Evolutionary conservation across 306 rosid genomes (phyloP).

Genomic region (Vigna trinervia): DNA sequence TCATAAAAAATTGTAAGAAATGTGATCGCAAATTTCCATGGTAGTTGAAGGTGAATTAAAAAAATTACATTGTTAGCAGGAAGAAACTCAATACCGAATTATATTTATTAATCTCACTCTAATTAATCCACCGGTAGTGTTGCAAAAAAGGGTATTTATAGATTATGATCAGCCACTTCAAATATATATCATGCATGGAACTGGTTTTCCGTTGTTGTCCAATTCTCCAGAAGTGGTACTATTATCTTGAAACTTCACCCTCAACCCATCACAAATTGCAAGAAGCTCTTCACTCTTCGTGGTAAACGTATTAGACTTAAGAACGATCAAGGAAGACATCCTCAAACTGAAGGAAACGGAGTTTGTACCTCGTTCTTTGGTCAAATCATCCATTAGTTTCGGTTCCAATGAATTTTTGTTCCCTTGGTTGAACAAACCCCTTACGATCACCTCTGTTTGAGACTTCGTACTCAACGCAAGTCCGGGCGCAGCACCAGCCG

Average conservation of each 20-base stretch:
- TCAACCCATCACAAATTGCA: conserved; percentile 10
- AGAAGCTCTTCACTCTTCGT: neutral
- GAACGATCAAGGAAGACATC: neutral
- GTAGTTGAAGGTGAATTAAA: too few species aligned
- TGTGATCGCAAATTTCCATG: too few species aligned
- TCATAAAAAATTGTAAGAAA: too few species aligned
- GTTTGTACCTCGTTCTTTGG: neutral
- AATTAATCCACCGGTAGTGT: neutral
- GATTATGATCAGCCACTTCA: neutral
- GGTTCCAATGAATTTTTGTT: neutral
- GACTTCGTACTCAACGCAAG: neutral
- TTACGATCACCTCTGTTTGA: neutral
- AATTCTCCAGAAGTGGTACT: neutral
- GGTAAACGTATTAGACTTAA: neutral
- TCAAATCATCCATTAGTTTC: neutral
- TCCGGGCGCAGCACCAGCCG: neutral
- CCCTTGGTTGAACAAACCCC: neutral
- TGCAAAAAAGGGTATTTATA: neutral
- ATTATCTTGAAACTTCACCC: conserved; percentile 20
- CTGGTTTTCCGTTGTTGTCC: neutral
- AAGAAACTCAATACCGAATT: too few species aligned
- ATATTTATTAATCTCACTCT: too few species aligned
- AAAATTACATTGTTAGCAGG: too few species aligned
- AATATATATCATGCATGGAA: neutral
- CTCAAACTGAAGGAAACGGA: neutral